phyloP scores from a whole-genome alignment of 2,329 filamentous ascomycete species.

The Penicillium nordicum region DNA sequence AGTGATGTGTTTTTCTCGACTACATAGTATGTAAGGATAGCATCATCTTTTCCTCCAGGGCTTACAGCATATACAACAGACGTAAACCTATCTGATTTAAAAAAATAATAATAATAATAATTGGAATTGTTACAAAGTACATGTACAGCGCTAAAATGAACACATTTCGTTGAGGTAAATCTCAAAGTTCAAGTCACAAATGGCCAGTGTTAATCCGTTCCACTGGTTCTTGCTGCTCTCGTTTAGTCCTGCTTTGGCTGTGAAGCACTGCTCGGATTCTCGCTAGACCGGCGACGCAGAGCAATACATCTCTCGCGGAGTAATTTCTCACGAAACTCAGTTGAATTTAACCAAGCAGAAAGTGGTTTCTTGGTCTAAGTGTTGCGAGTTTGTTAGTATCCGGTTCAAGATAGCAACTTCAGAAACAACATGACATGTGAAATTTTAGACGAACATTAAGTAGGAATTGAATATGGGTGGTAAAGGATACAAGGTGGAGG shows the following conservation, averaged over 20 bases:
- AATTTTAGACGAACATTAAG: slow-evolving; percentile 12
- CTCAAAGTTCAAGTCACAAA: background rate
- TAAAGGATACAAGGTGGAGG: background rate
- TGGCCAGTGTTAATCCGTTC: background rate
- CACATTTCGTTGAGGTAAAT: background rate
- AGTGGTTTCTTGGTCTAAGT: slow-evolving; percentile 11
- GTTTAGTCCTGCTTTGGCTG: slow-evolving; percentile 2
- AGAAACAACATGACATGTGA: background rate
- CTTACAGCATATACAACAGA: background rate
- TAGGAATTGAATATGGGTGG: background rate
- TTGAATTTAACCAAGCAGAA: slow-evolving; percentile 27
- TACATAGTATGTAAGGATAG: too few species aligned
- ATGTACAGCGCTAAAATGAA: background rate
- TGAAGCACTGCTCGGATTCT: slow-evolving; percentile 25
- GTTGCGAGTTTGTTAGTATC: background rate
- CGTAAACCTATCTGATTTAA: too few species aligned
- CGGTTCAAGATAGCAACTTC: background rate
- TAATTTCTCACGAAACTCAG: slow-evolving; percentile 37
- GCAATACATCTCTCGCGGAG: slow-evolving; percentile 39
- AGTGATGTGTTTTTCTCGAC: too few species aligned
- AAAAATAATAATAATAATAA: background rate
- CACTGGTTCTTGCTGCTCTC: background rate
- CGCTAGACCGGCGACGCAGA: slow-evolving; percentile 26
- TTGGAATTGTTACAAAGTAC: background rate
- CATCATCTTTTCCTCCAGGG: background rate